Base-by-base conservation (phyloP, 352 stramenopile genomes). In the Pythium folliculosum region DNA sequence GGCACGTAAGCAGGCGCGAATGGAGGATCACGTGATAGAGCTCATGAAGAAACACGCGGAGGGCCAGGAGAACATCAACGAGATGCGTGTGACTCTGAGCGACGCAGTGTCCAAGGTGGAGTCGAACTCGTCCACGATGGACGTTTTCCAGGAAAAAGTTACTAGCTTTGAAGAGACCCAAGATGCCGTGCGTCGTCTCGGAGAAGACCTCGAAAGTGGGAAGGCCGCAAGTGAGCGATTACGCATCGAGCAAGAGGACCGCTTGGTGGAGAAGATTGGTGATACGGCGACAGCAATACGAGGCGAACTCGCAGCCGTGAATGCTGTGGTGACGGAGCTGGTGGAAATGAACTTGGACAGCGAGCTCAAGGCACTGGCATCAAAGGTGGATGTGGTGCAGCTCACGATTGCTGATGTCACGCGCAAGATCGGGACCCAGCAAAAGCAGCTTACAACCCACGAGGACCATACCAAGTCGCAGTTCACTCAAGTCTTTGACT, bases 401-500 rank as follows among this genome's bases (percentile, higher is more conserved):
- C 73, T 92, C 27, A 88, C 66, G 0, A 60, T 81, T 0, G 70
- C 70, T 0, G 84, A 92, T 58, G 77, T 72, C 5, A 78, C 84
- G n/a, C 75, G 82, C 17, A 92, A 91, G 54, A 77, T 89, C 43
- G 63, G 76, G 25, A 60, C 73, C 10, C 72, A 84, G 3, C 79
- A 90, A 49, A 92, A 92, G 69, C 84, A 91, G 54, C 74, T 63
- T 2, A 63, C 73, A 7, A 60, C 73, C 10, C 71, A 70, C 1
- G 84, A 92, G 48, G 84, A 90, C 12, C 76, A 90, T 44, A 86
- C 75, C 44, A 78, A 77, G 19, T 70, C 73, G 47, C 82, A 92
- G 63, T 89, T 91, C 47, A 73, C 75, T 2, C 82, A 91, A 51
- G 72, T 73, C 0, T 90, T 91, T 40, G 82, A 90, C 57, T 89